Base-by-base conservation (phyloP, 2,329 filamentous ascomycete species). In the Geosmithia flava region DNA sequence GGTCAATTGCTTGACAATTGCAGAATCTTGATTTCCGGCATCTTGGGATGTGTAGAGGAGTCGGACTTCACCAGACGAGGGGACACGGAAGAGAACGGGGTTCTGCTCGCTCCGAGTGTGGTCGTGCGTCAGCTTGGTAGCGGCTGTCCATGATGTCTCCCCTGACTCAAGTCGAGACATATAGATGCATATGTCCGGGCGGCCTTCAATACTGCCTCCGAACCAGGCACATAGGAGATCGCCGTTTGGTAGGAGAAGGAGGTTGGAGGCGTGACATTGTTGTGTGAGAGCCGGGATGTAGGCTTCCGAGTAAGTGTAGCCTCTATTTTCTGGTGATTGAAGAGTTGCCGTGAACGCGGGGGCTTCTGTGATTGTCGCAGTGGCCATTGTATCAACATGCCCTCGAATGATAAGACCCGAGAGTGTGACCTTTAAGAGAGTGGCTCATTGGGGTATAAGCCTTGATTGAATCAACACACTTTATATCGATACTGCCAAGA, bases 211-310 rank as follows among this genome's bases (percentile, higher is more conserved):
- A 0, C 64, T 68, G 2, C 68, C 68, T 4, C 68, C 68, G 30
- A 71, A 71, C 67, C 67, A 71, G 15, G 57, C 62, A 49, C 68
- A 71, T 0, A 71, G 54, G 0, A 70, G 53, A 3, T 65, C 65
- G n/a, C 60, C 60, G 52, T 68, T 60, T 1, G 61, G 61, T 0
- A 71, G 59, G 27, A 63, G 58, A 10, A 70, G 55, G 10, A 71
- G 59, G 48, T 70, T 70, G 11, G 68, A 71, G 10, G 68, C 68
- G 41, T 71, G 68, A 2, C 62, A 68, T 51, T 71, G 68, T 2
- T 65, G 57, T 1, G 68, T 71, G 19, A 61, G 56, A 7, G 67
- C 58, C 1, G 67, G 67, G 4, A 71, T 55, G 4, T 30, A 30
- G 6, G 29, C 29, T 11, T 30, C 29, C 6, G 29, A 30, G 29